Evolutionary conservation across 305 asterid species (phyloP).

Genomic region (Plantago lanceolata): DNA sequence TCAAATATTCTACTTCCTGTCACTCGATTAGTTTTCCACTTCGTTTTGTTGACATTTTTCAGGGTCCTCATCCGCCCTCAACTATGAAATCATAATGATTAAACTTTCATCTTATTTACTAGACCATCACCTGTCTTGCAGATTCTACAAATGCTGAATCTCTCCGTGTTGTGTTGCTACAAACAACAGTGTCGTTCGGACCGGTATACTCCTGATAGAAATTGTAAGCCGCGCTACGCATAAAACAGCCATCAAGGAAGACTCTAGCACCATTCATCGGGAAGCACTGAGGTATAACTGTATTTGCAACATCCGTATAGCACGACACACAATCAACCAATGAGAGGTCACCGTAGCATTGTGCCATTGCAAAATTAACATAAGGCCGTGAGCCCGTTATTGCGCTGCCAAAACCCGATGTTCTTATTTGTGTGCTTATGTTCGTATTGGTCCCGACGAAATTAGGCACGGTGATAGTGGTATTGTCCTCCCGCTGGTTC

Average conservation of each 20-base stretch:
- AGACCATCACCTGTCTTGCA: background rate
- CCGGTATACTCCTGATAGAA: conserved; percentile 6
- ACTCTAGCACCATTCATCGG: background rate
- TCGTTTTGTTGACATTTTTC: too few species aligned
- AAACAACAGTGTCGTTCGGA: background rate
- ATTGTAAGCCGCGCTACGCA: conserved; percentile 1
- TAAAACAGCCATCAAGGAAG: conserved; percentile 4
- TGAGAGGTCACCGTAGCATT: conserved; percentile 10
- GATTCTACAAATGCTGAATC: conserved; percentile 6
- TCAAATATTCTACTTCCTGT: too few species aligned
- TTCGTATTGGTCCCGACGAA: background rate
- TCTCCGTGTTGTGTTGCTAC: conserved; percentile 2
- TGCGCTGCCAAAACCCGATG: background rate
- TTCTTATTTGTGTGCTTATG: conserved; percentile 2
- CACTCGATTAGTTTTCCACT: too few species aligned
- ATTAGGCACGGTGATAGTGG: background rate
- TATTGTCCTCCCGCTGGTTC: background rate
- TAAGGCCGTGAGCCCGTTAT: background rate
- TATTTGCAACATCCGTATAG: conserved; percentile 7
- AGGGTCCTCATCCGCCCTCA: too few species aligned
- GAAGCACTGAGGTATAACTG: conserved; percentile 4
- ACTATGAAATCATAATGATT: too few species aligned
- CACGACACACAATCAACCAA: conserved; percentile 4
- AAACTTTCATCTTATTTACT: too few species aligned
- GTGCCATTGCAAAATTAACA: background rate